Evolutionary conservation across 352 stramenopile genomes (phyloP), one percentile per base, ranked within the genome.

Genomic region (Pythium aquatile): DNA sequence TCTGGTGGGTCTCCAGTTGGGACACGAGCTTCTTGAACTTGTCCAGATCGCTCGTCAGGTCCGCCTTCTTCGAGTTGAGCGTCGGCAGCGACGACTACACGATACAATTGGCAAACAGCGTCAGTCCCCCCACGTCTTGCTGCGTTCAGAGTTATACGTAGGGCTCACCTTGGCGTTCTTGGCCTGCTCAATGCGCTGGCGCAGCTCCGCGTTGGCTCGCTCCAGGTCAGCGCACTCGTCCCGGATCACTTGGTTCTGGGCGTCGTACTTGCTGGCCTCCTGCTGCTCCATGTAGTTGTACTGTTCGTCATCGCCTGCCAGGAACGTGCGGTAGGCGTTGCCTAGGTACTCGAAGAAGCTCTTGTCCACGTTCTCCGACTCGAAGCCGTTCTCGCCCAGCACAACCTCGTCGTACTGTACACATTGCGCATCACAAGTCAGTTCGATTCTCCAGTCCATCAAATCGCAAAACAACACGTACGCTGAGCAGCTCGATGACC

Each of bases 331-430:
- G 73, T 99, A 99, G 5, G 91, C 87, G 28, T 78, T 85, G 61
- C 80, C 76, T 5, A 99, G 69, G 73, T 98, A 99, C 55, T 93
- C 84, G 65, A 99, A 98, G 70, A 99, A 99, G 7, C 77, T 83
- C 37, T 93, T 94, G 61, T 98, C 87, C 26, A 76, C 82, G 26
- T 87, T 91, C 62, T 96, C 82, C 1, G 80, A 71, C 46, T 91
- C 82, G 40, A 87, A 77, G 28, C 90, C 76, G 8, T 85, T 76
- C 14, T 79, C 66, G 30, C 73, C 72, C 9, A 88, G 63, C 17
- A 97, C 81, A 30, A 89, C 74, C 58, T 94, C 85, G 33, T 95
- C 85, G 71, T 98, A 98, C 75, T 96, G 20, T 24, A 24, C 20
- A 24, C 20, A 24, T 24, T 24, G 20, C 20, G 20, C 20, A 24